A percentile compares a stretch with the other conserved stretches of the same genome.
phyloP scores from a whole-genome alignment of 1,284 basidiomycete species.

The Sutorius eximius region DNA sequence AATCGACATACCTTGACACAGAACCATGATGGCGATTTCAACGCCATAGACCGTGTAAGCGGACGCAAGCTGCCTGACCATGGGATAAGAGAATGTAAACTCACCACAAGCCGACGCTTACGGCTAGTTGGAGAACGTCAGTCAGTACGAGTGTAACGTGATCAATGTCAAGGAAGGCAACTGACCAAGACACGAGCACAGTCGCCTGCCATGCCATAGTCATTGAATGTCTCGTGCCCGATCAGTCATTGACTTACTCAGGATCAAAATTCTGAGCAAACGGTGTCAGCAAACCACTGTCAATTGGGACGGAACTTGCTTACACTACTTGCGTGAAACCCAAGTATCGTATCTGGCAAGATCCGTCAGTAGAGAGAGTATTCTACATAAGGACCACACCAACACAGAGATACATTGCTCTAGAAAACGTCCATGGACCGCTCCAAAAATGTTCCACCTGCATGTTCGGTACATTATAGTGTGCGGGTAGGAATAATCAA shows the following conservation, averaged over 20 bases:
- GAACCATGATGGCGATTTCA: background rate
- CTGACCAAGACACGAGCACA: background rate
- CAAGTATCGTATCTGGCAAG: slow-evolving; percentile 22
- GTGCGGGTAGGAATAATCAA: background rate
- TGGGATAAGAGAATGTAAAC: slow-evolving; percentile 1
- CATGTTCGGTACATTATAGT: background rate
- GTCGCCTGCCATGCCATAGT: background rate
- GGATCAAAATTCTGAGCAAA: slow-evolving; percentile 1
- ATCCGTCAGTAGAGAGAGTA: background rate
- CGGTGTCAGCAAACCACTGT: background rate
- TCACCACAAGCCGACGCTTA: background rate
- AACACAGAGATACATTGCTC: slow-evolving; percentile 16
- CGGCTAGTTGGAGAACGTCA: slow-evolving; percentile 4
- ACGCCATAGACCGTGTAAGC: background rate
- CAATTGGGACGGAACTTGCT: background rate
- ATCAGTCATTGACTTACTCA: slow-evolving; percentile 8
- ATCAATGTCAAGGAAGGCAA: background rate
- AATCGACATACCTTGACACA: slow-evolving; percentile 14
- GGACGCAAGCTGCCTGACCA: background rate
- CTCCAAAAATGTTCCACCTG: slow-evolving; percentile 18
- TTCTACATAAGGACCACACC: background rate
- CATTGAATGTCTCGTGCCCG: background rate
- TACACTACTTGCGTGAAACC: slow-evolving; percentile 17
- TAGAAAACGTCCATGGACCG: slow-evolving; percentile 14
- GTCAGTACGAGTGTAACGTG: background rate